Conservation (phyloP, 345 rosid genomes). For the Ricinus communis region DNA sequence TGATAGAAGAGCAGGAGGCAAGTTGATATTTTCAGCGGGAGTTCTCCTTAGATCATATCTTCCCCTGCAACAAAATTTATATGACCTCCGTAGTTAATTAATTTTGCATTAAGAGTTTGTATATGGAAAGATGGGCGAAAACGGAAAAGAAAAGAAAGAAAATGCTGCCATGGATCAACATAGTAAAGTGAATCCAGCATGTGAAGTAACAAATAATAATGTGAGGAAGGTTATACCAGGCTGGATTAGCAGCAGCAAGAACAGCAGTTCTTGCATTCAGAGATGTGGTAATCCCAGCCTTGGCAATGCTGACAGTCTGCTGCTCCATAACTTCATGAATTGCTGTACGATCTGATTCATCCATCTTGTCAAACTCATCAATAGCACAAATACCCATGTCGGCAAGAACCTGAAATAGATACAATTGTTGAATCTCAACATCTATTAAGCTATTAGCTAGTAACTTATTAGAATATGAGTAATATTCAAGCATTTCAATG, state of each 20-base stretch:
- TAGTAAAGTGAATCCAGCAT: conserved; percentile 3
- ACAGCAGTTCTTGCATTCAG: conserved; percentile 96
- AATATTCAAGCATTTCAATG: conserved; percentile 12
- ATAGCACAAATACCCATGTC: conserved; percentile 99
- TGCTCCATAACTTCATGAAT: conserved; percentile 99
- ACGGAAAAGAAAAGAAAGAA: not conserved
- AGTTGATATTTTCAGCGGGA: conserved; percentile 95
- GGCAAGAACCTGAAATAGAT: conserved; percentile 76
- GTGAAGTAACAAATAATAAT: conserved; percentile 6
- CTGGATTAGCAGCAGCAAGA: conserved; percentile 99
- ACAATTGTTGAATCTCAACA: conserved; percentile 13
- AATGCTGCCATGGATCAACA: not conserved
- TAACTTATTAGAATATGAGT: not conserved
- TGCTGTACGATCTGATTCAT: conserved; percentile 96
- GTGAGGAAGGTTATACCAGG: conserved; percentile 57
- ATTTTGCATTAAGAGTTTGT: conserved; percentile 2
- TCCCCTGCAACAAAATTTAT: conserved; percentile 59
- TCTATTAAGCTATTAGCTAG: not conserved
- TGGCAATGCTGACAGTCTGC: conserved; percentile 99
- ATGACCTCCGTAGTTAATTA: conserved; percentile 17
- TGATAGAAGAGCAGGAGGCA: conserved; percentile 95
- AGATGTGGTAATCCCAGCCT: conserved; percentile 98
- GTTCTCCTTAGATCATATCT: conserved; percentile 92
- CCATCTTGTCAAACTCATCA: conserved; percentile 99
- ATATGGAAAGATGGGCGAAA: not conserved